Percentiles rank a stretch among this genome's conserved stretches.
These are phyloP conservation scores for Leccinum boreale DNA, from an alignment of 768 basidiomycete genomes.

Conservation along the genomic window DNA sequence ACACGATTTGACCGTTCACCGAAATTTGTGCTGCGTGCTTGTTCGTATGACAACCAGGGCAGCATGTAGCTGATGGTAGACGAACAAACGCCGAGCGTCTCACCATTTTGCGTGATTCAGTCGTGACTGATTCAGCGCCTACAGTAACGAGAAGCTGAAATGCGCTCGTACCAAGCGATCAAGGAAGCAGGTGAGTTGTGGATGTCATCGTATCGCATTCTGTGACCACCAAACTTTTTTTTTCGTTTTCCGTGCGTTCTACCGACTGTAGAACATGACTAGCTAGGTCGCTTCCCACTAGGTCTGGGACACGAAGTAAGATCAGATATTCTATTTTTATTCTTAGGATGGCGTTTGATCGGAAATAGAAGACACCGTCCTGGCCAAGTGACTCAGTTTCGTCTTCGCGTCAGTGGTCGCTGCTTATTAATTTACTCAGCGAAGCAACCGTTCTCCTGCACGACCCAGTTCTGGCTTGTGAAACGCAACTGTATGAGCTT, in stretches of 20 bases:
- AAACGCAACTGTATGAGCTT: background rate
- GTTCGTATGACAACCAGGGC: background rate
- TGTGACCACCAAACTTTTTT: too few relatives aligned
- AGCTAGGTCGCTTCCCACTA: background rate
- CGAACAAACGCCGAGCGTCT: background rate
- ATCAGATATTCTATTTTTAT: background rate
- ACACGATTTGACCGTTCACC: background rate
- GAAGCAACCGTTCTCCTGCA: background rate
- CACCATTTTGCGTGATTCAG: background rate
- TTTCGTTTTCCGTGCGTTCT: background rate
- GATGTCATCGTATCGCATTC: background rate
- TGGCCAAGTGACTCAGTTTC: background rate
- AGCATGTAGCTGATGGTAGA: too few relatives aligned
- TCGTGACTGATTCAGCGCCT: background rate
- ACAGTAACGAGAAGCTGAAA: background rate
- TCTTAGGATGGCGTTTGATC: background rate
- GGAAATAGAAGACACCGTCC: background rate
- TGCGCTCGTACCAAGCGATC: background rate
- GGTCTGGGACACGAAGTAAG: background rate
- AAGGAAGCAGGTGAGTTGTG: background rate
- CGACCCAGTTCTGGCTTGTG: background rate
- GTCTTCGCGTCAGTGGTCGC: background rate
- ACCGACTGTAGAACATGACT: background rate
- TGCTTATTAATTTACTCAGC: constrained; percentile 1
- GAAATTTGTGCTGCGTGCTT: background rate